Conservation (phyloP, 495 filamentous ascomycete genomes). For the Talaromyces borbonicus region DNA sequence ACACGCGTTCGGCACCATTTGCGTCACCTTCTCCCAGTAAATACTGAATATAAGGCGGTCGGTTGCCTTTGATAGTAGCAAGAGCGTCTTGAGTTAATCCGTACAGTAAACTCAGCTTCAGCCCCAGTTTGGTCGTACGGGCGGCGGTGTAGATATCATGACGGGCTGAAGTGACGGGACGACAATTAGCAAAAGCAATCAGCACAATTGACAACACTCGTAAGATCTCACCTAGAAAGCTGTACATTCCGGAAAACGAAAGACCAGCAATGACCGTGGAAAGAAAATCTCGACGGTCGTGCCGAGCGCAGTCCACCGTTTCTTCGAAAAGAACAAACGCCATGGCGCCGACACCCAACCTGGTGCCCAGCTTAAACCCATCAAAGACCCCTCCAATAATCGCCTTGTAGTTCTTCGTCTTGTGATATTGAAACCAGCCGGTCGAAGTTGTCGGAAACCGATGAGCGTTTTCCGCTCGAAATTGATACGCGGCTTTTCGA, state of each 20-base stretch:
- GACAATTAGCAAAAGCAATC: conserved; percentile 11
- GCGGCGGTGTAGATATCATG: conserved; percentile 76
- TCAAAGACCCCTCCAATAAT: conserved; percentile 65
- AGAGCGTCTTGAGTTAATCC: conserved; percentile 72
- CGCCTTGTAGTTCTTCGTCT: conserved; percentile 86
- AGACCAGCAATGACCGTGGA: conserved; percentile 72
- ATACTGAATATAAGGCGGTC: conserved; percentile 62
- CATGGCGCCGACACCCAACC: conserved; percentile 51
- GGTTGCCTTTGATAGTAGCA: conserved; percentile 52
- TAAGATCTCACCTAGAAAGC: conserved; percentile 63
- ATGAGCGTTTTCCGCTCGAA: conserved; percentile 92
- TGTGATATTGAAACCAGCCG: conserved; percentile 97
- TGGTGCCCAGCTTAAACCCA: conserved; percentile 65
- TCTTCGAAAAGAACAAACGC: conserved; percentile 72
- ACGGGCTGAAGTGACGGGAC: conserved; percentile 45
- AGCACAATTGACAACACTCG: background rate
- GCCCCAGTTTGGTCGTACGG: conserved; percentile 69
- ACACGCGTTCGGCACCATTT: background rate
- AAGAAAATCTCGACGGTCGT: conserved; percentile 55
- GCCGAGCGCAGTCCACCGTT: conserved; percentile 67
- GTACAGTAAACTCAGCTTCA: conserved; percentile 68
- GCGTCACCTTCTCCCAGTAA: conserved; percentile 28
- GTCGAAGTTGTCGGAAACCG: conserved; percentile 67
- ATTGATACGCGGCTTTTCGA: conserved; percentile 62
- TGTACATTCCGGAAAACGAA: conserved; percentile 76